Percentiles rank a stretch among this genome's conserved stretches.
Evolutionary conservation across 2,329 filamentous ascomycete genomes (phyloP).

Genomic region (Chaetomium globosum): DNA sequence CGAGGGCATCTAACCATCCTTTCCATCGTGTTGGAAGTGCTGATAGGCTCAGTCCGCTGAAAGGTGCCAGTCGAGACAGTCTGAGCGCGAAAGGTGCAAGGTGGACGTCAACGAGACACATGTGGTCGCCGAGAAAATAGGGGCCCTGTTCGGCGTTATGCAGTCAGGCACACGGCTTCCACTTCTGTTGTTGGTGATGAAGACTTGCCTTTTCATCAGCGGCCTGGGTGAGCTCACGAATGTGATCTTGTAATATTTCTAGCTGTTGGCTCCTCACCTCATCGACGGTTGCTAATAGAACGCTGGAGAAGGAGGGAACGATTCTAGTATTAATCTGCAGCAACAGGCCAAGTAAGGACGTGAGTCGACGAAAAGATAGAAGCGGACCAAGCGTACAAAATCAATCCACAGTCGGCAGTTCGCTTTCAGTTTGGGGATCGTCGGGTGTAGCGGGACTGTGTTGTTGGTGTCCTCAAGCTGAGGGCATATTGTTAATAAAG

Average conservation of each 20-base stretch:
- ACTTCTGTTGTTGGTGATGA: too few relatives aligned
- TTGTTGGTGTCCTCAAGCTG: conserved; percentile 73
- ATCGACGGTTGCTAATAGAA: conserved; percentile 67
- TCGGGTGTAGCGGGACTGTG: conserved; percentile 64
- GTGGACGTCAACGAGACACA: conserved; percentile 72
- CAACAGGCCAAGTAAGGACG: conserved; percentile 10
- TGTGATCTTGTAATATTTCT: conserved; percentile 65
- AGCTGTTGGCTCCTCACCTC: conserved; percentile 61
- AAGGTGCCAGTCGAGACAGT: conserved; percentile 66
- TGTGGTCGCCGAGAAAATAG: conserved; percentile 62
- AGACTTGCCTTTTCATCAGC: conserved; percentile 45
- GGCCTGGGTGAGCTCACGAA: conserved; percentile 56
- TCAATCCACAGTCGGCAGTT: conserved; percentile 79
- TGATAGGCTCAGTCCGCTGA: conserved; percentile 67
- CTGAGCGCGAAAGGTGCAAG: conserved; percentile 75
- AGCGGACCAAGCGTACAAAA: conserved; percentile 58
- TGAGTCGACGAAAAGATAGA: background rate
- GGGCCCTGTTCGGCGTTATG: conserved; percentile 54
- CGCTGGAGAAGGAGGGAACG: conserved; percentile 73
- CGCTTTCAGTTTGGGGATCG: conserved; percentile 67
- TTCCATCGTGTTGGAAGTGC: conserved; percentile 67
- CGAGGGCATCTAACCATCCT: conserved; percentile 70
- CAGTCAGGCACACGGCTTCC: background rate
- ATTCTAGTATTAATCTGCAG: conserved; percentile 73
- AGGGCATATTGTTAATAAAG: conserved; percentile 13